Evolutionary conservation across 129 eudicot species (phyloP).

Genomic region (Artemisia argyi): DNA sequence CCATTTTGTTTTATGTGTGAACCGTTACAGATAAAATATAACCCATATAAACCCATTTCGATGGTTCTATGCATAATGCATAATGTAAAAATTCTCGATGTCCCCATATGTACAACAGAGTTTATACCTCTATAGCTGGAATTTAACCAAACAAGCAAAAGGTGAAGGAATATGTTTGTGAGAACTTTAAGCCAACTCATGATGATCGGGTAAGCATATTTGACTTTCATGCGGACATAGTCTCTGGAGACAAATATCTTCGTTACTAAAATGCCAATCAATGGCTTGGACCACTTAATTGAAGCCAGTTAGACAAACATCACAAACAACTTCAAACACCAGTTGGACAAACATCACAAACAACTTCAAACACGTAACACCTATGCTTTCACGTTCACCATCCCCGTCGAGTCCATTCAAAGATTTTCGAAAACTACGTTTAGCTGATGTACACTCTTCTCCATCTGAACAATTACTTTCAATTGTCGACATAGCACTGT

Average conservation of each 20-base stretch:
- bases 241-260: slow-evolving; percentile 40
- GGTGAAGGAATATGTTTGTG: slow-evolving; percentile 61
- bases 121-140: slow-evolving; percentile 83
- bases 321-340: slow-evolving; percentile 38
- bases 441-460: slow-evolving; percentile 33
- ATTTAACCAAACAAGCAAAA: slow-evolving; percentile 84
- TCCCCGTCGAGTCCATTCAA: slow-evolving; percentile 27
- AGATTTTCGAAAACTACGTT: slow-evolving; percentile 21
- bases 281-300: slow-evolving; percentile 64
- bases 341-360: slow-evolving; percentile 35
- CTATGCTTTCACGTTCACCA: slow-evolving; percentile 27
- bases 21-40: too few species aligned
- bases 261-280: slow-evolving; percentile 35
- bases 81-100: too few species aligned
- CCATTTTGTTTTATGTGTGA: too few species aligned
- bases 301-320: slow-evolving; percentile 48
- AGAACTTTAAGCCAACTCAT: slow-evolving; percentile 64
- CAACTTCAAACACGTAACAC: slow-evolving; percentile 41
- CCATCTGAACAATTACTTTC: slow-evolving; percentile 40
- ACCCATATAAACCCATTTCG: too few species aligned
- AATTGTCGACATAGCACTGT: slow-evolving; percentile 28
- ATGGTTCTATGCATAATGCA: too few species aligned
- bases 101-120: slow-evolving; percentile 88
- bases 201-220: slow-evolving; percentile 65
- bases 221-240: slow-evolving; percentile 52